A percentile compares a stretch with the other conserved stretches of the same genome.
phyloP scores from a whole-genome alignment of 1,284 basidiomycete species.

The Ceratobasidium theobromae region DNA sequence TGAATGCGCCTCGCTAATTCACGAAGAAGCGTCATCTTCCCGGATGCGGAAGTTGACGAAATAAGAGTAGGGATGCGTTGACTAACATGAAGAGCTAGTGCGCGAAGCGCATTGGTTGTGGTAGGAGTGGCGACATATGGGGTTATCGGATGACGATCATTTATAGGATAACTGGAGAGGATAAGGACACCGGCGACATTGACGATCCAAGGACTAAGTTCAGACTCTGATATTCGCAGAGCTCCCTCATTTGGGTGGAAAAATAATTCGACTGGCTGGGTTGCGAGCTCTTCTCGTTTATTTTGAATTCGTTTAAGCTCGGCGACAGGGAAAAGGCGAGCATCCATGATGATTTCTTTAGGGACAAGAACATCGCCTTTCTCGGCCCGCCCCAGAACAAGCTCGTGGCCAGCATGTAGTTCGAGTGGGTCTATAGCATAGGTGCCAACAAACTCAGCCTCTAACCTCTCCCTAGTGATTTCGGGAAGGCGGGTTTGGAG shows the following conservation, averaged over 20 bases:
- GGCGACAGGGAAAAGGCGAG: constrained; percentile 73
- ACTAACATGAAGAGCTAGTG: constrained; percentile 66
- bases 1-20: constrained; percentile 71
- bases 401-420: constrained; percentile 38
- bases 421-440: constrained; percentile 47
- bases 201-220: constrained; percentile 50
- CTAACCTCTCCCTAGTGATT: constrained; percentile 64
- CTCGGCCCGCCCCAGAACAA: constrained; percentile 41
- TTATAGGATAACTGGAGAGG: constrained; percentile 46
- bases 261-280: neutral
- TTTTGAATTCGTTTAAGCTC: constrained; percentile 64
- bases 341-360: constrained; percentile 55
- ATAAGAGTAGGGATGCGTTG: constrained; percentile 78
- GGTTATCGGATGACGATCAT: constrained; percentile 47
- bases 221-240: neutral
- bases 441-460: constrained; percentile 61
- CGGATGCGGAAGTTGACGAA: constrained; percentile 85
- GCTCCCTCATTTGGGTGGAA: neutral
- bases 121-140: constrained; percentile 62
- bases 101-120: constrained; percentile 58
- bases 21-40: constrained; percentile 82
- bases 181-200: constrained; percentile 68
- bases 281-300: constrained; percentile 52
- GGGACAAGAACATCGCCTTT: constrained; percentile 42
- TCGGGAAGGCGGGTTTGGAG: constrained; percentile 77